Base-by-base conservation (phyloP, 495 filamentous ascomycete species). In the Baudoinia panamericana region DNA sequence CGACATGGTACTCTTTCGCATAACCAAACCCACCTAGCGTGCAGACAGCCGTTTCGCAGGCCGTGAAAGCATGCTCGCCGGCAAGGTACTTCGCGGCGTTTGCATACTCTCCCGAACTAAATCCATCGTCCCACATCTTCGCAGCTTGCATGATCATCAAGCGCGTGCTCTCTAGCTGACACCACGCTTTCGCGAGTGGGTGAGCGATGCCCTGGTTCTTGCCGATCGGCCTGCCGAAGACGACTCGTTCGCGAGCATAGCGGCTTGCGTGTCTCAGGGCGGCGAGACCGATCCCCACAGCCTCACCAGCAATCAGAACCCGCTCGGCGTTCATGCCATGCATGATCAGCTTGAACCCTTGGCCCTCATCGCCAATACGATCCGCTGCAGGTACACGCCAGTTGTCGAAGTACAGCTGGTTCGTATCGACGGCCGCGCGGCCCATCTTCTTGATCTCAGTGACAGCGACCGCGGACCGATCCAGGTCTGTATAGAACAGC, bases 321-420 rank as follows among this genome's bases (percentile, higher is more conserved):
- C 54, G 48, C 25, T 57, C 54, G 3, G 54, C 54, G 33, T 57
- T 57, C 54, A 57, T 57, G 17, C 54, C 52, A 28, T 57, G 54
- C 52, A 57, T 49, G 39, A 57, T 55, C 29, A 47, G 27, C 34
- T 55, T 52, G 48, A 57, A 57, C 2, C 54, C 54, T 5, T 52
- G 33, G 11, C 54, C 54, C 35, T 57, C 54, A 12, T 41, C 27
- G 6, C 54, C 54, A 18, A 57, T 55, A 12, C 45, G 52, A 19
- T 54, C 54, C 4, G 15, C 28, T 2, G 24, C 43, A 0, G 52
- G 54, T 9, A 57, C 52, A 3, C 41, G 36, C 51, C 52, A 57
- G 22, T 36, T 46, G 18, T 57, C 54, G 34, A 57, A 57, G 39
- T 46, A 42, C 12, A 57, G 34, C n/a, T 24, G 29, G 31, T 57